These are phyloP conservation scores for Septoria petroselini DNA, from an alignment of 2,329 filamentous ascomycete species.

Conservation along the genomic window DNA sequence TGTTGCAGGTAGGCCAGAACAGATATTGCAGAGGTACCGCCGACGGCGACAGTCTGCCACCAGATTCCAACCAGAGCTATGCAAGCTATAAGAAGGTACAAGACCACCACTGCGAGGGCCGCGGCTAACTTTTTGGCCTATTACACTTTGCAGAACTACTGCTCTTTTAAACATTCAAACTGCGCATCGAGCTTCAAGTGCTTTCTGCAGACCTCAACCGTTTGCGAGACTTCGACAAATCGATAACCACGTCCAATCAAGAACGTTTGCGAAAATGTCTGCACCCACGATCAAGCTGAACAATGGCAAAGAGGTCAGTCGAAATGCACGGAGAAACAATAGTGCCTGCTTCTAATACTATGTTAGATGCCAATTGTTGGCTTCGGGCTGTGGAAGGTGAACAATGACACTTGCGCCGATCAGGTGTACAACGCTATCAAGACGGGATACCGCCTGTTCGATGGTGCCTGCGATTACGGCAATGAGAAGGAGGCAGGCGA, in stretches of 20 bases:
- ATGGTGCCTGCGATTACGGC: conserved; percentile 70
- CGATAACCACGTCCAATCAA: conserved; percentile 7
- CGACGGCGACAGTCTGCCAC: conserved; percentile 1
- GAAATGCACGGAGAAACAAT: background rate
- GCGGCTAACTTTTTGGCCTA: background rate
- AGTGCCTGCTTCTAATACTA: background rate
- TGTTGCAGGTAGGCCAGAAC: conserved; percentile 8
- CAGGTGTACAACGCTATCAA: conserved; percentile 71
- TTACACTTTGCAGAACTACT: conserved; percentile 15
- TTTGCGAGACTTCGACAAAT: conserved; percentile 10
- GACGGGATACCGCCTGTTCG: conserved; percentile 59
- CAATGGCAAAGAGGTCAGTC: conserved; percentile 39
- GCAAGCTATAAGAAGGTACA: conserved; percentile 23
- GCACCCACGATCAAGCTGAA: conserved; percentile 38
- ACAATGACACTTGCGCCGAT: conserved; percentile 68
- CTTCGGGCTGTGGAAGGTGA: conserved; percentile 82
- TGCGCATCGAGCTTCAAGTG: background rate
- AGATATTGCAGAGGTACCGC: conserved; percentile 11
- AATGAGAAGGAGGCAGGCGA: conserved; percentile 77
- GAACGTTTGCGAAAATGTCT: conserved; percentile 33
- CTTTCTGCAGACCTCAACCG: conserved; percentile 1
- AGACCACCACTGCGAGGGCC: background rate
- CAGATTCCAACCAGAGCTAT: conserved; percentile 3
- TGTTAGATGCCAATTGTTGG: conserved; percentile 68
- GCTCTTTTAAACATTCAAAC: conserved; percentile 16